phyloP scores from a whole-genome alignment of 148 eudicot genomes.

The Rhododendron vialii region DNA sequence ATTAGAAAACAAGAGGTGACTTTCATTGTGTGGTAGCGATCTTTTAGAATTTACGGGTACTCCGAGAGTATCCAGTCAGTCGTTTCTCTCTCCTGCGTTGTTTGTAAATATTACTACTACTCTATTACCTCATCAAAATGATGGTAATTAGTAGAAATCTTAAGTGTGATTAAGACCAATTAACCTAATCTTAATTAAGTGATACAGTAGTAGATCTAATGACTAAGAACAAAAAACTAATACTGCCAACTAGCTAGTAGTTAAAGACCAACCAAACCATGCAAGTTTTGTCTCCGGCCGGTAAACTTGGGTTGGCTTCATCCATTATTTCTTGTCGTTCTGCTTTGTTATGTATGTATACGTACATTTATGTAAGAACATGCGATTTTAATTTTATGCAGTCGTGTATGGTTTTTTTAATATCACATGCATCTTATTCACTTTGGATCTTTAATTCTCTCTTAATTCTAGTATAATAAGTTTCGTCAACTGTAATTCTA shows the following conservation, averaged over 20 bases:
- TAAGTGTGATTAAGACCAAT: constrained; percentile 2
- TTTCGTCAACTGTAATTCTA: background rate
- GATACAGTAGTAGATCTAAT: background rate
- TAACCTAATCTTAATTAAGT: background rate
- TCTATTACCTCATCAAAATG: background rate
- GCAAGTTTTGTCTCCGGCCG: background rate
- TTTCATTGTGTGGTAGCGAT: background rate
- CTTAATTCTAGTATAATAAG: background rate
- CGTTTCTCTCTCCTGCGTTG: background rate
- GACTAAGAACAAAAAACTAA: background rate
- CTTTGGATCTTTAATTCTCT: background rate
- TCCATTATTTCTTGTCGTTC: background rate
- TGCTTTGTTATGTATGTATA: background rate
- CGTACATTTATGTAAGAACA: background rate
- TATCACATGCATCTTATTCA: background rate
- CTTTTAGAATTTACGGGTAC: too few species aligned
- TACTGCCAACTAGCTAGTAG: background rate
- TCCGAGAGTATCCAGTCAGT: too few species aligned
- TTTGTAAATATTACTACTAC: background rate
- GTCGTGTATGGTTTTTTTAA: background rate
- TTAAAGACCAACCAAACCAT: background rate
- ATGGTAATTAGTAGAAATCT: background rate
- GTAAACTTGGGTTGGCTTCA: background rate
- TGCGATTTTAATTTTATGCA: background rate
- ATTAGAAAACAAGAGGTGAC: too few species aligned